Evolutionary conservation across 106 monocot genomes (phyloP).

Genomic region (Dendrobium nobile): DNA sequence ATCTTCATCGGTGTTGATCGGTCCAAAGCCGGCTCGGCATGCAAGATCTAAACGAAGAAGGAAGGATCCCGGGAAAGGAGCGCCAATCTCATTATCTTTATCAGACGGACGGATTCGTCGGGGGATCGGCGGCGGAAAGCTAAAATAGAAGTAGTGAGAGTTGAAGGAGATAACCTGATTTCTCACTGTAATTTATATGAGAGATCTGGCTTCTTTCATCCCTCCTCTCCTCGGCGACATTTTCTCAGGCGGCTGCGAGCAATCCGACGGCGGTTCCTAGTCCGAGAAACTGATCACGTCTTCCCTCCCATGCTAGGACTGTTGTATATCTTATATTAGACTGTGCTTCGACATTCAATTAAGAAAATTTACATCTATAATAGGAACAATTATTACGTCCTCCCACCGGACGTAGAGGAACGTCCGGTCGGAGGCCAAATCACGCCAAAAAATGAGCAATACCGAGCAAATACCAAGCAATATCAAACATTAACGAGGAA

Average conservation of each 20-base stretch:
- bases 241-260: neutral
- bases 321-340: no score
- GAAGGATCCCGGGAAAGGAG: neutral
- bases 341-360: no score
- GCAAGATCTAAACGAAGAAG: neutral
- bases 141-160: neutral
- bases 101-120: neutral
- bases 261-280: neutral
- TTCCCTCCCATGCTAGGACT: no score
- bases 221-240: neutral
- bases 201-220: neutral
- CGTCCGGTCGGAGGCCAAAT: no score
- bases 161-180: neutral
- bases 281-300: neutral
- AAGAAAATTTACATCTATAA: no score
- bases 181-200: no score
- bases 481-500: no score
- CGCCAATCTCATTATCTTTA: neutral
- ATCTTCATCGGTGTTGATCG: neutral
- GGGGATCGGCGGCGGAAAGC: neutral
- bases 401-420: no score
- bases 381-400: no score
- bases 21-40: neutral
- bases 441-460: no score
- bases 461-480: no score